Evolutionary conservation across 768 basidiomycete genomes (phyloP), one percentile per base, ranked within the genome.

Genomic region (Boletus rubescentipes): DNA sequence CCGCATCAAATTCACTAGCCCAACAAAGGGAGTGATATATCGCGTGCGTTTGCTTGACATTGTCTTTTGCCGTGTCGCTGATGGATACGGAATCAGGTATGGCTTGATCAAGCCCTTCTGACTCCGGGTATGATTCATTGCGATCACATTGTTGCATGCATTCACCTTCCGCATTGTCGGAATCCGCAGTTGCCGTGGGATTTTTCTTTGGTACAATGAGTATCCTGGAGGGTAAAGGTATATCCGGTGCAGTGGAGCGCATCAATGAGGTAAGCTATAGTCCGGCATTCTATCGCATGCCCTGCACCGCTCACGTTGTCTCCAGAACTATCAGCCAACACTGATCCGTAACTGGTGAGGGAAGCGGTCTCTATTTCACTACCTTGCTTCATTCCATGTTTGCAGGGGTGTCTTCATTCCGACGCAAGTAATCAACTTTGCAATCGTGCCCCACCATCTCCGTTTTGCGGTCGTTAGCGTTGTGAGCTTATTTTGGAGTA

Each of bases 401-500:
- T 42, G 46, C 21, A 85, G 87, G 89, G 77, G 73, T 4, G 87
- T 91, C 7, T 91, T 84, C 67, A 76, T 86, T 31, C 91, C 91
- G 1, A 81, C 88, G 0, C 91, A 93, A 67, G 63, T 86, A 50
- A 75, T 91, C 74, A 93, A 93, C 71, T 93, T 93, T 62, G 73
- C 82, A 9, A 20, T 93, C 31, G 80, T 91, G 1, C 91, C 91
- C 2, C 84, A 80, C 5, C 91, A 93, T 60, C 71, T 91, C 34
- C 83, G 91, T 35, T 85, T 93, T 49, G 77, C 87, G 18, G 75
- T 86, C 18, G 82, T 93, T 21, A 80, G 89, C 61, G 79, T 87
- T 11, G 88, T 92, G 47, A 86, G 86, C 62, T 77, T 91, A 55
- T 87, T 88, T 73, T 90, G 88, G 89, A 91, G 89, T 91, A 66